These are phyloP conservation scores for Neurospora terricola DNA, from an alignment of 495 filamentous ascomycete species.

Conservation along the genomic window DNA sequence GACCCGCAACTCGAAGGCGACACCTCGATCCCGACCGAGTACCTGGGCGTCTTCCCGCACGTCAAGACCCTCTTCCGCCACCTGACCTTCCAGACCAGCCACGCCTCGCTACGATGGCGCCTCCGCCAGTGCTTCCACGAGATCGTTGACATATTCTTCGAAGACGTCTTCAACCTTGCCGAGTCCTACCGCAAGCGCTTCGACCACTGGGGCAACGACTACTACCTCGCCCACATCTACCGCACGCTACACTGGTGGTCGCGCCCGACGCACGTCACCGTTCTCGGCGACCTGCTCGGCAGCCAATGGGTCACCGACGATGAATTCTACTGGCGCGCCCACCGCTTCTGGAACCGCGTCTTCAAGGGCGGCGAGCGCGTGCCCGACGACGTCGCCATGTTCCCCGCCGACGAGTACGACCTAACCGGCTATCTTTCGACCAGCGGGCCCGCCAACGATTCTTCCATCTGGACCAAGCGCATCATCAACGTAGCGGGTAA, in stretches of 20 bases:
- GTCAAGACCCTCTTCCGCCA: constrained; percentile 42
- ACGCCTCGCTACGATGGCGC: constrained; percentile 33
- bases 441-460: constrained; percentile 30
- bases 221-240: constrained; percentile 88
- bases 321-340: constrained; percentile 65
- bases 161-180: constrained; percentile 56
- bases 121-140: constrained; percentile 39
- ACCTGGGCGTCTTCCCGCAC: constrained; percentile 51
- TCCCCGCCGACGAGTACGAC: constrained; percentile 38
- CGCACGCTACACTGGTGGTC: constrained; percentile 74
- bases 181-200: constrained; percentile 63
- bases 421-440: constrained; percentile 40
- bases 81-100: constrained; percentile 32
- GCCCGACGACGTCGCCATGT: constrained; percentile 46
- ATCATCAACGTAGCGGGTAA: constrained; percentile 89
- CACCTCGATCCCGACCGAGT: constrained; percentile 58
- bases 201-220: constrained; percentile 88
- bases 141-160: constrained; percentile 41
- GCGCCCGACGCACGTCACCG: constrained; percentile 74
- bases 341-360: constrained; percentile 74
- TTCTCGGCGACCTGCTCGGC: constrained; percentile 87
- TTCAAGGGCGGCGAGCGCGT: constrained; percentile 61
- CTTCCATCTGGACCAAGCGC: constrained; percentile 53
- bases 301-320: constrained; percentile 87
- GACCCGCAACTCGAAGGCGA: constrained; percentile 96